A percentile compares a stretch with the other conserved stretches of the same genome.
phyloP scores from a whole-genome alignment of 805 yeast genomes.

The Saturnispora diversa region DNA sequence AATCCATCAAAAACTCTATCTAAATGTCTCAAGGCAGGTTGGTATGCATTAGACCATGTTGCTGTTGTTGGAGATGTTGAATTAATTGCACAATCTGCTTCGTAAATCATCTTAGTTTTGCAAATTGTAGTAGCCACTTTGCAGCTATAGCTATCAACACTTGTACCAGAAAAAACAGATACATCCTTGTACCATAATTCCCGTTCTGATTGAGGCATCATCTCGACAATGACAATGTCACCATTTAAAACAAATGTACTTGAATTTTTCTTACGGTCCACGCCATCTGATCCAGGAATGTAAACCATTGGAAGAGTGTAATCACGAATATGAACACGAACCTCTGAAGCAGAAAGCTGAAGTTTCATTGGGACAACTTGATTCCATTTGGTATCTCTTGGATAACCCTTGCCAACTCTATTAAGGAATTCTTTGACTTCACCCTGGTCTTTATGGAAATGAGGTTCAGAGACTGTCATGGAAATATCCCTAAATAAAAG shows the following conservation, averaged over 20 bases:
- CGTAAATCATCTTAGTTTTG: slow-evolving; percentile 32
- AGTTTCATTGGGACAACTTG: slow-evolving; percentile 57
- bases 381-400: slow-evolving; percentile 59
- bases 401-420: slow-evolving; percentile 77
- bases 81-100: slow-evolving; percentile 45
- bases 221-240: slow-evolving; percentile 63
- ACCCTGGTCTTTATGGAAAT: slow-evolving; percentile 34
- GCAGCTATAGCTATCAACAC: slow-evolving; percentile 15
- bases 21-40: slow-evolving; percentile 74
- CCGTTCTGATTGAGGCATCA: slow-evolving; percentile 39
- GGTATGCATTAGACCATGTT: slow-evolving; percentile 80
- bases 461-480: slow-evolving; percentile 39
- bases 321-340: slow-evolving; percentile 68
- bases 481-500: slow-evolving; percentile 41
- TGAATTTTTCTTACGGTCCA: slow-evolving; percentile 5
- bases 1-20: slow-evolving; percentile 74
- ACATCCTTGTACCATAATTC: slow-evolving; percentile 54
- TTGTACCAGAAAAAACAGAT: slow-evolving; percentile 47
- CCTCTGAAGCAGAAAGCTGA: slow-evolving; percentile 49
- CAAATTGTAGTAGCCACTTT: slow-evolving; percentile 8
- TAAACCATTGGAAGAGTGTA: slow-evolving; percentile 78
- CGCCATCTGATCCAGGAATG: slow-evolving; percentile 40
- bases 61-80: slow-evolving; percentile 55
- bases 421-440: slow-evolving; percentile 54
- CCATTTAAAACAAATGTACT: slow-evolving; percentile 35